phyloP scores from a whole-genome alignment of 2,329 filamentous ascomycete species.

The Fusarium paranaense region DNA sequence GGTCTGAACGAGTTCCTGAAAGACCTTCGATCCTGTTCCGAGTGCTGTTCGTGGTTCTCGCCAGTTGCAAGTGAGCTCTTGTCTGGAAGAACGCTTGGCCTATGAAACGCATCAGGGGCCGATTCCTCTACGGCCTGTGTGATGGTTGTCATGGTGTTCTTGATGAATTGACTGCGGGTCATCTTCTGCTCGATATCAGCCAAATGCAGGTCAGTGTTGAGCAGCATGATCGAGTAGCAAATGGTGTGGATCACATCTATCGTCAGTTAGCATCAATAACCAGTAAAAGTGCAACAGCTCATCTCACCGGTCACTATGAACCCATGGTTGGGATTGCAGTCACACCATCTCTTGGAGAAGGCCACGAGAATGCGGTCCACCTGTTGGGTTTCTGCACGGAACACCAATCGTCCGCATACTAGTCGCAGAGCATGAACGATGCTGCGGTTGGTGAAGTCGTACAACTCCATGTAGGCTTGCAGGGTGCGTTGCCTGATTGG shows the following conservation, averaged over 20 bases:
- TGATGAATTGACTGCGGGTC: conserved; percentile 93
- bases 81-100: conserved; percentile 66
- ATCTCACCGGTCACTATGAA: conserved; percentile 86
- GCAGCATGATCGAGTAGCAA: conserved; percentile 92
- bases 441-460: conserved; percentile 85
- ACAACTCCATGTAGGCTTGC: conserved; percentile 90
- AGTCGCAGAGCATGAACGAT: conserved; percentile 82
- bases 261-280: conserved; percentile 46
- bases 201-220: conserved; percentile 96
- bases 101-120: conserved; percentile 74
- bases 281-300: background rate
- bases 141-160: conserved; percentile 95
- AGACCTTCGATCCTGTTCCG: conserved; percentile 54
- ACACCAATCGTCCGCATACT: conserved; percentile 82
- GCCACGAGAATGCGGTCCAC: conserved; percentile 93
- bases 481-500: conserved; percentile 68
- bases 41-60: conserved; percentile 49
- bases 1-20: conserved; percentile 65
- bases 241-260: conserved; percentile 95
- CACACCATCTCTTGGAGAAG: conserved; percentile 91
- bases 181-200: conserved; percentile 97
- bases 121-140: conserved; percentile 79
- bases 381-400: conserved; percentile 95
- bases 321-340: conserved; percentile 91
- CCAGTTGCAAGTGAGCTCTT: conserved; percentile 48